Conservation (phyloP, 495 filamentous ascomycete species). For the Immersiella caudata region DNA sequence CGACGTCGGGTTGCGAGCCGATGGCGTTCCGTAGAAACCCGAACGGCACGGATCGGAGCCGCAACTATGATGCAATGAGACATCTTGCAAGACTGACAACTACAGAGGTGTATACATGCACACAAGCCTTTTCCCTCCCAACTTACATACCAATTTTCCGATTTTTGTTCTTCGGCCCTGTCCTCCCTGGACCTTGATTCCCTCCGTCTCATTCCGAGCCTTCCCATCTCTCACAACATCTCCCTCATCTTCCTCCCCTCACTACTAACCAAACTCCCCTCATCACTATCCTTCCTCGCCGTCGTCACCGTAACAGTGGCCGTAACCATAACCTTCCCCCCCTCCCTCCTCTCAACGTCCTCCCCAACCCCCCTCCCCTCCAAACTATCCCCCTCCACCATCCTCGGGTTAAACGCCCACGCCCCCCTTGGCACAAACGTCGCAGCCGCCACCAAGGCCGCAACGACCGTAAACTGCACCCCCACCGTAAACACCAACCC, state of each 20-base stretch:
- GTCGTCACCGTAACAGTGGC: background rate
- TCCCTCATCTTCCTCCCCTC: slow-evolving; percentile 4
- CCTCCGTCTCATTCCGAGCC: too few relatives aligned
- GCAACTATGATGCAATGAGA: too few relatives aligned
- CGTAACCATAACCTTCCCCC: background rate
- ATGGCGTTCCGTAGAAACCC: background rate
- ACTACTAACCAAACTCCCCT: background rate
- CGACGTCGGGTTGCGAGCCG: background rate
- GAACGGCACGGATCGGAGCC: background rate
- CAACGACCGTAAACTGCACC: slow-evolving; percentile 47
- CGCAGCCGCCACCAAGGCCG: slow-evolving; percentile 37
- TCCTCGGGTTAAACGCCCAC: slow-evolving; percentile 42
- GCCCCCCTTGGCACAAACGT: slow-evolving; percentile 47
- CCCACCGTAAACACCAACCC: slow-evolving; percentile 40
- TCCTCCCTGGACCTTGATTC: too few relatives aligned
- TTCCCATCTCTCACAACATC: background rate
- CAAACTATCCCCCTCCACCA: slow-evolving; percentile 41
- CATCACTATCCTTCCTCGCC: background rate
- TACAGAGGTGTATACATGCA: too few relatives aligned
- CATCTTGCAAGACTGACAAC: too few relatives aligned
- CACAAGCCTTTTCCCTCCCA: too few relatives aligned
- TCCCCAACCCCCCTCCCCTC: slow-evolving; percentile 24
- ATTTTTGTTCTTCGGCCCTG: too few relatives aligned
- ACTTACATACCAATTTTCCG: too few relatives aligned
- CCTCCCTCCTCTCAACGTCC: background rate